Base-by-base conservation (phyloP, 2,329 filamentous ascomycete genomes). In the Malbranchea zuffiana region DNA sequence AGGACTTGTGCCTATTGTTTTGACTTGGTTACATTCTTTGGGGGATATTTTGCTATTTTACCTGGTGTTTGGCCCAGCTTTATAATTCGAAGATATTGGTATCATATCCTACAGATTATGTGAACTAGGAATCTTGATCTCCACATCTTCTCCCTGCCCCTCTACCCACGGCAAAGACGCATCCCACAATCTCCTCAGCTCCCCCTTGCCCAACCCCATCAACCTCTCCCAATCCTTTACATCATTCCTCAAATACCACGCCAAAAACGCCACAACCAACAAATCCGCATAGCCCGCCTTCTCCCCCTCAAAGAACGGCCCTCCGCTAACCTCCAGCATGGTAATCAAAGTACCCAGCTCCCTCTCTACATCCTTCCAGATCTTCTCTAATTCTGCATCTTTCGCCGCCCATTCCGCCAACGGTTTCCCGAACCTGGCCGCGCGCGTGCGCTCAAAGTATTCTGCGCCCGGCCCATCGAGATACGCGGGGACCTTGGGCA, bases 381-480 rank as follows among this genome's bases (percentile, higher is more conserved):
- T 32, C 8, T 29, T 26, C 15, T 42, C 39, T 17, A 44, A 20
- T 29, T 35, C 42, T 5, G 30, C 31, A 12, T 34, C 42, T 20
- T 38, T 34, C 10, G 37, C 48, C 3, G 57, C 50, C 30, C 61
- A 42, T 10, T 56, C 50, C 32, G 61, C 56, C 11, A 61, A 48
- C 10, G 32, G 42, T 32, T 50, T 49, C 15, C 55, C 55, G 11
- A 58, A 47, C 32, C 37, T 28, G 4, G 47, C 48, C 39, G 61
- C 59, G 15, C 59, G 51, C 24, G 56, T 57, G 40, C 52, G 53
- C 12, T 55, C 48, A 47, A 63, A 63, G 42, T 57, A 61, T 41
- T 50, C 55, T 40, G 52, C 53, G 20, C 50, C 33, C 24, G 48
- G 47, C 4, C 54, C 52, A 12, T 55, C 55, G 5, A 64, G 48